Conservation (phyloP, 352 stramenopile species). For the Blastocystis hominis region DNA sequence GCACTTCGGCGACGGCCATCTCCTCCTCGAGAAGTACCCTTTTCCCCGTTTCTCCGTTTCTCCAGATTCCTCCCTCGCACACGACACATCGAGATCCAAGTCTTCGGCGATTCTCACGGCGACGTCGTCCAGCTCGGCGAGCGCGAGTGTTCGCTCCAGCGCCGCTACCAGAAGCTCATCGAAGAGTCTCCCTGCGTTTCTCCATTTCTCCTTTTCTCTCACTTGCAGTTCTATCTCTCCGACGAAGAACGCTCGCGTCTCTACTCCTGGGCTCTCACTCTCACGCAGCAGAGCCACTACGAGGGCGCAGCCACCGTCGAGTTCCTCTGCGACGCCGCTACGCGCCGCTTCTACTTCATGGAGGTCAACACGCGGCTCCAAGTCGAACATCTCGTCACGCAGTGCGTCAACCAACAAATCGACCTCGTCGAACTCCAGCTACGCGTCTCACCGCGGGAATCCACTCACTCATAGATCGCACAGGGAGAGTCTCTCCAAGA, state of each 20-base stretch:
- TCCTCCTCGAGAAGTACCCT: constrained; percentile 82
- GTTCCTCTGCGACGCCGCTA: constrained; percentile 75
- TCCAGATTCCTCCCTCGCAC: constrained; percentile 61
- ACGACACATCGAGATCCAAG: constrained; percentile 81
- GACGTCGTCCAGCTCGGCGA: constrained; percentile 62
- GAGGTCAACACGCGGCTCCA: constrained; percentile 90
- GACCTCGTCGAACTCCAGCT: constrained; percentile 82
- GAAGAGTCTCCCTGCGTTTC: constrained; percentile 79
- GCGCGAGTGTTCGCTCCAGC: constrained; percentile 78
- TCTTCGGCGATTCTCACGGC: constrained; percentile 79
- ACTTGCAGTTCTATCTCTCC: constrained; percentile 64
- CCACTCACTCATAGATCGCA: neutral
- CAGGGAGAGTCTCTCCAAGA: neutral
- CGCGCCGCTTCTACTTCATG: constrained; percentile 83
- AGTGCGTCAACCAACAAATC: constrained; percentile 71
- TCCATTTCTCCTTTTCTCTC: neutral
- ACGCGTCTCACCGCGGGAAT: constrained; percentile 67
- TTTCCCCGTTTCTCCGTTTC: neutral
- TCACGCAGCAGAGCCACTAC: constrained; percentile 79
- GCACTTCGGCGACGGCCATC: constrained; percentile 77
- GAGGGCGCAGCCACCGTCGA: constrained; percentile 82
- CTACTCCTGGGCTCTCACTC: constrained; percentile 74
- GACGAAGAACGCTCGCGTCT: constrained; percentile 73
- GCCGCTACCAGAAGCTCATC: constrained; percentile 83
- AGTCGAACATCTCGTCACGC: constrained; percentile 81